These are phyloP conservation scores for Apocynum venetum DNA, from an alignment of 257 asterid species.

Conservation along the genomic window DNA sequence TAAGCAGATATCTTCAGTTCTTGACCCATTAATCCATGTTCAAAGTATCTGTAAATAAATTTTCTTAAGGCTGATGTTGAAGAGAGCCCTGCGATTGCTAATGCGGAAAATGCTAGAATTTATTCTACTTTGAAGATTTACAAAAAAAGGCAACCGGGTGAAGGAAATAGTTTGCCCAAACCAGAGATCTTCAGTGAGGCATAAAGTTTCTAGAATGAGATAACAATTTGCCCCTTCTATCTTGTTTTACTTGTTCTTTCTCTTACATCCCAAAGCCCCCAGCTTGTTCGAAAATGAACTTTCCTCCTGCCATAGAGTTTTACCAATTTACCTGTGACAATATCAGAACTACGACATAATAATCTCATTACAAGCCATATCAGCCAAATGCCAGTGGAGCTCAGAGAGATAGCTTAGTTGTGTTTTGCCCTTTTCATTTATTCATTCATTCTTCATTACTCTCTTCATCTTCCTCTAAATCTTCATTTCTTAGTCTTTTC, in stretches of 20 bases:
- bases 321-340: conserved; percentile 34
- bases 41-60: conserved; percentile 57
- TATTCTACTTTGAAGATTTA: conserved; percentile 83
- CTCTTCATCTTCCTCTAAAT: not conserved
- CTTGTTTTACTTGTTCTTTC: conserved; percentile 16
- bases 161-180: conserved; percentile 83
- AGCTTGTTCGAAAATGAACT: conserved; percentile 6
- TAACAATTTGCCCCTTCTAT: conserved; percentile 10
- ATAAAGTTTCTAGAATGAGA: conserved; percentile 44
- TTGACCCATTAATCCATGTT: conserved; percentile 52
- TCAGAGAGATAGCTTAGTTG: conserved; percentile 38
- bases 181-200: conserved; percentile 76
- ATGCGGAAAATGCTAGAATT: conserved; percentile 60
- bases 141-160: conserved; percentile 48
- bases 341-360: conserved; percentile 38
- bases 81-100: conserved; percentile 50
- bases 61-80: conserved; percentile 84
- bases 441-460: conserved; percentile 61
- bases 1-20: conserved; percentile 57
- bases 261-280: conserved; percentile 24
- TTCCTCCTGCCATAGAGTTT: conserved; percentile 24
- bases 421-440: conserved; percentile 41
- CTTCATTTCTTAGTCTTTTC: conserved; percentile 21
- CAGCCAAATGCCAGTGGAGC: conserved; percentile 41
- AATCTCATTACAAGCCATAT: conserved; percentile 47